A percentile compares a stretch with the other conserved stretches of the same genome.
Conservation (phyloP, 1,139 yeast genomes). For the Sugiyamaella xylanicola region DNA sequence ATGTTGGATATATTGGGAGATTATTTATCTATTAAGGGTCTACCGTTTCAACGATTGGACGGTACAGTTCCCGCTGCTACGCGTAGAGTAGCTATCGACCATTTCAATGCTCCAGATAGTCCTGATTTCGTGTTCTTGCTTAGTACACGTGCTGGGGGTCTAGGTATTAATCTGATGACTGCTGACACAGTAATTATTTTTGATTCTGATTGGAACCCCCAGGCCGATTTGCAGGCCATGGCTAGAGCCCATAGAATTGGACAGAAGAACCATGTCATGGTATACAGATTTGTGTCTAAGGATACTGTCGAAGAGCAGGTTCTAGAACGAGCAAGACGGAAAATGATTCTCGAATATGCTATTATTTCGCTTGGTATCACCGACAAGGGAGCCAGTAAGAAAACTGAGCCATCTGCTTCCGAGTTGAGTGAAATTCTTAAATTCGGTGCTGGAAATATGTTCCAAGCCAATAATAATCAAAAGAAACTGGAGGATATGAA, state of each 20-base stretch:
- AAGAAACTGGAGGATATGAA: slow-evolving; percentile 94
- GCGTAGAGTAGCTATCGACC: slow-evolving; percentile 92
- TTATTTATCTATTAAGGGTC: slow-evolving; percentile 86
- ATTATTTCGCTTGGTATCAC: slow-evolving; percentile 95
- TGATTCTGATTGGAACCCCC: slow-evolving; percentile 99
- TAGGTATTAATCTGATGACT: slow-evolving; percentile 97
- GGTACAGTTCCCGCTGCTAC: slow-evolving; percentile 96
- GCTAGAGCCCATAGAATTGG: slow-evolving; percentile 99
- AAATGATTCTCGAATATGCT: slow-evolving; percentile 98
- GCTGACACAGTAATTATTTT: slow-evolving; percentile 97
- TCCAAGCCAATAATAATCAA: slow-evolving; percentile 75
- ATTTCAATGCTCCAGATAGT: slow-evolving; percentile 91
- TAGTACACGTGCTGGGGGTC: slow-evolving; percentile 97
- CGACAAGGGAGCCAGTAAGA: slow-evolving; percentile 59
- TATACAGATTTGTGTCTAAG: slow-evolving; percentile 92
- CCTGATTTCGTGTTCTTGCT: slow-evolving; percentile 88
- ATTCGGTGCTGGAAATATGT: slow-evolving; percentile 99
- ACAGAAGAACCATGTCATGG: slow-evolving; percentile 96
- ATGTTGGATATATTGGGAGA: slow-evolving; percentile 95
- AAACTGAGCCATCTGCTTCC: slow-evolving; percentile 74
- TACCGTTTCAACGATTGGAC: slow-evolving; percentile 87
- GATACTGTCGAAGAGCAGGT: slow-evolving; percentile 98
- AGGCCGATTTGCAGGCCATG: slow-evolving; percentile 98
- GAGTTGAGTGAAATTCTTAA: slow-evolving; percentile 92
- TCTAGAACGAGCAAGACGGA: slow-evolving; percentile 91